Evolutionary conservation across 306 rosid species (phyloP).

Genomic region (Prunus mira): DNA sequence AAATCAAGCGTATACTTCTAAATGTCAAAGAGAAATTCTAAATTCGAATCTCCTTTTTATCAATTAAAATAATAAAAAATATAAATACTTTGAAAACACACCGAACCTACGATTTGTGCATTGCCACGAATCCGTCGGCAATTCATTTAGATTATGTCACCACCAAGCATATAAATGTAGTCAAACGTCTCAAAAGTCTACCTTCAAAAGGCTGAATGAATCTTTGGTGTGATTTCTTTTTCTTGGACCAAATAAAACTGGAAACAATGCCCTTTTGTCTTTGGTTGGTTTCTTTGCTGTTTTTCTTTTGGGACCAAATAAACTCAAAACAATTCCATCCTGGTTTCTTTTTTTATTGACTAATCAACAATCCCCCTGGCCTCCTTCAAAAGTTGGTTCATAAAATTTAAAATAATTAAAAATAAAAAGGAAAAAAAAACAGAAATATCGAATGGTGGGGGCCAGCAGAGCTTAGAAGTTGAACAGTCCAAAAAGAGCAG

Average conservation of each 20-base stretch:
- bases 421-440: neutral
- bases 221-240: neutral
- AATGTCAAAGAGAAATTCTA: too few species aligned
- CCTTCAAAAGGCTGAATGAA: neutral
- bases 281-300: neutral
- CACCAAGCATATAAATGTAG: neutral
- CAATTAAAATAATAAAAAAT: too few species aligned
- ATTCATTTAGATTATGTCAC: too few species aligned
- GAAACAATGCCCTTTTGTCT: neutral
- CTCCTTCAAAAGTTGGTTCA: neutral
- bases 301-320: slow-evolving; percentile 5
- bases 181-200: slow-evolving; percentile 1
- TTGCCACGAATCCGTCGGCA: too few species aligned
- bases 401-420: neutral
- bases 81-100: too few species aligned
- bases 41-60: too few species aligned
- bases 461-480: neutral
- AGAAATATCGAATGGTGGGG: neutral
- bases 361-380: neutral
- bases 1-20: too few species aligned
- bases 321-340: neutral
- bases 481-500: slow-evolving; percentile 18
- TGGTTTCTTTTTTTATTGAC: neutral
- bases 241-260: neutral
- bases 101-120: too few species aligned